A percentile compares a stretch with the other conserved stretches of the same genome.
These are phyloP conservation scores for Flaveria floridana DNA, from an alignment of 140 eudicot species.

Conservation along the genomic window DNA sequence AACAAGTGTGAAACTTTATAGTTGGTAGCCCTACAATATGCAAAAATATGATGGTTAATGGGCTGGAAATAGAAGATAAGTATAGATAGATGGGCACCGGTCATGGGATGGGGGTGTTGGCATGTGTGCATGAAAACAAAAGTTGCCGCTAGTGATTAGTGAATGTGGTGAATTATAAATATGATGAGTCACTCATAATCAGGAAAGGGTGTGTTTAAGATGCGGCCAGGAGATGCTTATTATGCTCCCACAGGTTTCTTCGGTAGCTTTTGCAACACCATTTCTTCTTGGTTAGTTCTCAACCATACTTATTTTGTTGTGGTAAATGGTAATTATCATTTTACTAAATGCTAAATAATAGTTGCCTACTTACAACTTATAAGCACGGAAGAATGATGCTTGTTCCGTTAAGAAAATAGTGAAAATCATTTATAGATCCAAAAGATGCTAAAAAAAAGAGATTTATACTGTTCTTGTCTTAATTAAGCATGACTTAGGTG, in stretches of 20 bases:
- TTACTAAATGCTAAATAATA: too few relatives aligned
- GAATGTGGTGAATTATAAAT: neutral
- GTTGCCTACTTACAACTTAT: too few relatives aligned
- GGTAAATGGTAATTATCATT: too few relatives aligned
- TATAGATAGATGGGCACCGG: neutral
- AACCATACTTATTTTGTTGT: neutral
- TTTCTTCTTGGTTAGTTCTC: slow-evolving; percentile 30
- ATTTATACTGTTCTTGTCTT: too few relatives aligned
- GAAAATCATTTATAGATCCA: too few relatives aligned
- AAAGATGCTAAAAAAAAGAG: too few relatives aligned
- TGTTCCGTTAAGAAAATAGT: too few relatives aligned
- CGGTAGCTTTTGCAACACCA: slow-evolving; percentile 25
- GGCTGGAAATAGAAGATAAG: slow-evolving; percentile 25
- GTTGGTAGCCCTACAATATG: neutral
- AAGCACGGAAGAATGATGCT: too few relatives aligned
- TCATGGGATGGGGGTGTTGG: too few relatives aligned
- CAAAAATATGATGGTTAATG: neutral
- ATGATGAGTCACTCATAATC: neutral
- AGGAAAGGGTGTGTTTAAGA: slow-evolving; percentile 13
- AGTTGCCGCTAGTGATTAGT: slow-evolving; percentile 20
- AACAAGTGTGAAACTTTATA: neutral
- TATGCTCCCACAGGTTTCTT: slow-evolving; percentile 26
- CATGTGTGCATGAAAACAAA: slow-evolving; percentile 28
- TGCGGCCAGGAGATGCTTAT: slow-evolving; percentile 22
- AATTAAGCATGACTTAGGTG: too few relatives aligned